These are phyloP conservation scores for Fusarium continuum DNA, from an alignment of 2,329 filamentous ascomycete species.

Conservation along the genomic window DNA sequence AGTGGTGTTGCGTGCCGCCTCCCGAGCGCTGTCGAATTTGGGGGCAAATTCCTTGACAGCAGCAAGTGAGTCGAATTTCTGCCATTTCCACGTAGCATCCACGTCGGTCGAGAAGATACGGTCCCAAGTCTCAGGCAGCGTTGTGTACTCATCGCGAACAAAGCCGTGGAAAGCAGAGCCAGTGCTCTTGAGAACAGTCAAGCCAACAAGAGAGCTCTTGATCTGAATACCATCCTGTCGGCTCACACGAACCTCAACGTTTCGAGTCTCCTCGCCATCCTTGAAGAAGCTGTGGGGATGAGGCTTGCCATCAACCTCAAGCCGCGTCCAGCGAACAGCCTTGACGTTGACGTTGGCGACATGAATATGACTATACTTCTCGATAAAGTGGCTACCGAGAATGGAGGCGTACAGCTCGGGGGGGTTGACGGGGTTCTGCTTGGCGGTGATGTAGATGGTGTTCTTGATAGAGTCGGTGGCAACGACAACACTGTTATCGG, in stretches of 20 bases:
- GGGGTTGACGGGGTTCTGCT: constrained; percentile 89
- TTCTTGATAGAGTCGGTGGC: constrained; percentile 99
- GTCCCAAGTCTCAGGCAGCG: constrained; percentile 89
- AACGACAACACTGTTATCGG: constrained; percentile 94
- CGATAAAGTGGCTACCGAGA: constrained; percentile 87
- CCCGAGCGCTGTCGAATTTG: constrained; percentile 82
- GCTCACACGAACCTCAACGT: constrained; percentile 76
- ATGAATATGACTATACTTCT: constrained; percentile 88
- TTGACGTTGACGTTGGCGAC: constrained; percentile 82
- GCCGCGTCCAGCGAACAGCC: constrained; percentile 91
- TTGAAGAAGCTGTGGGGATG: constrained; percentile 96
- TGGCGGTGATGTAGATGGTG: constrained; percentile 93
- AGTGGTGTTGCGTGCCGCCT: constrained; percentile 83
- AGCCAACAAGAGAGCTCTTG: constrained; percentile 78
- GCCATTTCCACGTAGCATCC: constrained; percentile 88
- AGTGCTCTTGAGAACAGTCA: constrained; percentile 95
- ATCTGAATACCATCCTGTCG: constrained; percentile 77
- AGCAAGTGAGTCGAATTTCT: constrained; percentile 69
- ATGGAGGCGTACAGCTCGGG: constrained; percentile 91
- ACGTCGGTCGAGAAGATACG: constrained; percentile 95
- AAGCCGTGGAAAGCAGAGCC: constrained; percentile 97
- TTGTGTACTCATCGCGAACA: constrained; percentile 91
- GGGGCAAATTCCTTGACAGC: constrained; percentile 71
- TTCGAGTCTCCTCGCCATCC: constrained; percentile 87
- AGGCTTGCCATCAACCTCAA: constrained; percentile 85